Percentiles rank a stretch among this genome's conserved stretches.
Evolutionary conservation across 768 basidiomycete species (phyloP).

Genomic region (Tricholoma flavovirens): DNA sequence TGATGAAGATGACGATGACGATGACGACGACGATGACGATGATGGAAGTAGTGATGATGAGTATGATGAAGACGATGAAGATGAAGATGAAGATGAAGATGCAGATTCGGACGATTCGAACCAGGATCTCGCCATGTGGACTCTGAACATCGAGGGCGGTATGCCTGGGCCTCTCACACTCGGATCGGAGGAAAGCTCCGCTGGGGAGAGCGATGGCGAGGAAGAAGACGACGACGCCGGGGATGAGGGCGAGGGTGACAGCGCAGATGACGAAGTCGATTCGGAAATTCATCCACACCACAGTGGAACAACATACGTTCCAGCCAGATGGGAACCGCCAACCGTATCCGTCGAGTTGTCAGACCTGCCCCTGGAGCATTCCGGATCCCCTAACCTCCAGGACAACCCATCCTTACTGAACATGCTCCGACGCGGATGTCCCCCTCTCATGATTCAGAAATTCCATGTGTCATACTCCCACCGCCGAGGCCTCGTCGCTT

Average conservation of each 20-base stretch:
- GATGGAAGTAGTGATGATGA: too few species aligned
- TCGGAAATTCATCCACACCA: conserved; percentile 4
- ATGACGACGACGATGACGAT: conserved; percentile 21
- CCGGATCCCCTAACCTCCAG: conserved; percentile 22
- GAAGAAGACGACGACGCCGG: conserved; percentile 25
- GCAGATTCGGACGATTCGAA: conserved; percentile 18
- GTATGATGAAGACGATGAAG: too few species aligned
- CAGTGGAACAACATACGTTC: conserved; percentile 27
- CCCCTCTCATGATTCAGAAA: conserved; percentile 48
- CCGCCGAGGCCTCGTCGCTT: conserved; percentile 46
- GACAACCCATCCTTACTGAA: conserved; percentile 16
- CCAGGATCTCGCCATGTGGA: conserved; percentile 23
- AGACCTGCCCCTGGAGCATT: conserved; percentile 1
- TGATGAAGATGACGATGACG: conserved; percentile 21
- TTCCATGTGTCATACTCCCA: conserved; percentile 54
- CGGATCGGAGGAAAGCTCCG: conserved; percentile 2
- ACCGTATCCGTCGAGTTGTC: conserved; percentile 23
- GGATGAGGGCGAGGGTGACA: conserved; percentile 5
- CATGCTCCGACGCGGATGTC: conserved; percentile 56
- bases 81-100: conserved; percentile 36
- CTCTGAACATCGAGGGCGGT: conserved; percentile 15
- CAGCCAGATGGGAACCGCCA: conserved; percentile 58
- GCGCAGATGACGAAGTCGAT: conserved; percentile 9
- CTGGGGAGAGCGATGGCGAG: conserved; percentile 20
- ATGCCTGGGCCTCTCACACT: conserved; percentile 1